Evolutionary conservation across 2,329 filamentous ascomycete genomes (phyloP), one percentile per base, ranked within the genome.

Genomic region (Parafenestella ontariensis): DNA sequence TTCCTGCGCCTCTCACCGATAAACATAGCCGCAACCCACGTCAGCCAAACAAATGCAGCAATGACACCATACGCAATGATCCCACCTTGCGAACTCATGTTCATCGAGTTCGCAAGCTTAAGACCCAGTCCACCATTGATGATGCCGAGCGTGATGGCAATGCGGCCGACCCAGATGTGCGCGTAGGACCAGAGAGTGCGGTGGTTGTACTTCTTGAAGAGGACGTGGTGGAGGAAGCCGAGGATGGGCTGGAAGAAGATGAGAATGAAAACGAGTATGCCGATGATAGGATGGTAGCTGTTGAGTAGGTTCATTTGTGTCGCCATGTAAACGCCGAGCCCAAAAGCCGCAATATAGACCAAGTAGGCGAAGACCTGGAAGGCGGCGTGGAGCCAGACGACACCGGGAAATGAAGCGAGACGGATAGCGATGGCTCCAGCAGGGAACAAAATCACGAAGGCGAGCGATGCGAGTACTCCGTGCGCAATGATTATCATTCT

Each of bases 41-140:
- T 60, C 31, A 70, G 21, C 67, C 71, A 82, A 46, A 85, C 74
- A 11, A 82, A 47, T 2, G 74, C 83, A 29, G 82, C 81, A 45
- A 83, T 69, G 7, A 84, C 78, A 2, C 75, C 73, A 58, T 85
- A 85, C 0, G 76, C 81, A 56, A 84, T 81, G 45, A 68, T 69
- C 1, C 70, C 70, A 6, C 56, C 45, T 18, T 34, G 61, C 0
- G 66, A 68, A n/a, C 72, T 72, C 20, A 70, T 61, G 4, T 59
- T 65, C 41, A 73, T 77, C 29, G 76, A 71, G 20, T 78, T 73
- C 2, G 81, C 79, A 17, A 83, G 71, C 52, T 74, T 70, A 33
- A 85, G 77, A 0, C 84, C 84, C 1, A 86, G 68, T 0, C 83
- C 84, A n/a, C 82, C 84, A 62, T 85, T 86, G 66, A 86, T 76